phyloP scores from a whole-genome alignment of 768 basidiomycete species.

The Mycena vulgaris region DNA sequence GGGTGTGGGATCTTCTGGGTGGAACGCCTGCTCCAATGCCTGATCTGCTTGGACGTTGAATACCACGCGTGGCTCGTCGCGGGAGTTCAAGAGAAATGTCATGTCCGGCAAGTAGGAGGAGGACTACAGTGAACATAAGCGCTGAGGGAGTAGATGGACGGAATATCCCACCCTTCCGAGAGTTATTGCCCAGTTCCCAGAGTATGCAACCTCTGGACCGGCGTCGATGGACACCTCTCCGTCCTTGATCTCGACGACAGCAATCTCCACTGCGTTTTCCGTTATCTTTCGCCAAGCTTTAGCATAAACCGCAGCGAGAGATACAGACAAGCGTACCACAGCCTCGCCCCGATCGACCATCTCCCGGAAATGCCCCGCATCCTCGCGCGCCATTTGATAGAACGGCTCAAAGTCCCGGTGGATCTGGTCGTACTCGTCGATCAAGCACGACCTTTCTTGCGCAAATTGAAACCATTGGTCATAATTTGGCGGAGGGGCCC shows the following conservation, averaged over 20 bases:
- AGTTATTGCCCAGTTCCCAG: neutral
- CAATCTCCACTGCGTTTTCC: neutral
- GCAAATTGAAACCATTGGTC: constrained; percentile 21
- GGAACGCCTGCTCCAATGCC: neutral
- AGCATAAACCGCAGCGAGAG: neutral
- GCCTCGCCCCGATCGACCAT: neutral
- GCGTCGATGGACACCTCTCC: neutral
- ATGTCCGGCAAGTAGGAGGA: constrained; percentile 1
- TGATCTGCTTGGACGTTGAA: neutral
- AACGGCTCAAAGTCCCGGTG: constrained; percentile 5
- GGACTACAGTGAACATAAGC: neutral
- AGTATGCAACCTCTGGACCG: neutral
- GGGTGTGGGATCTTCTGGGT: neutral
- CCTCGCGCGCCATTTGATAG: constrained; percentile 4
- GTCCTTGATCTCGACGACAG: neutral
- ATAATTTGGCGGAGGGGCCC: constrained; percentile 12
- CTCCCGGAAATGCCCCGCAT: neutral
- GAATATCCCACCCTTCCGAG: neutral
- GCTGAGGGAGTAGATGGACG: too few relatives aligned
- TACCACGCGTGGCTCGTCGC: constrained; percentile 14
- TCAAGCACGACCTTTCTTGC: neutral
- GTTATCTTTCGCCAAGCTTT: neutral
- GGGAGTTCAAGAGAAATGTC: constrained; percentile 10
- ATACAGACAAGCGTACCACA: neutral
- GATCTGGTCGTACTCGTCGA: constrained; percentile 8